Conservation (phyloP, 2,329 filamentous ascomycete genomes). For the Aureobasidium sp. region DNA sequence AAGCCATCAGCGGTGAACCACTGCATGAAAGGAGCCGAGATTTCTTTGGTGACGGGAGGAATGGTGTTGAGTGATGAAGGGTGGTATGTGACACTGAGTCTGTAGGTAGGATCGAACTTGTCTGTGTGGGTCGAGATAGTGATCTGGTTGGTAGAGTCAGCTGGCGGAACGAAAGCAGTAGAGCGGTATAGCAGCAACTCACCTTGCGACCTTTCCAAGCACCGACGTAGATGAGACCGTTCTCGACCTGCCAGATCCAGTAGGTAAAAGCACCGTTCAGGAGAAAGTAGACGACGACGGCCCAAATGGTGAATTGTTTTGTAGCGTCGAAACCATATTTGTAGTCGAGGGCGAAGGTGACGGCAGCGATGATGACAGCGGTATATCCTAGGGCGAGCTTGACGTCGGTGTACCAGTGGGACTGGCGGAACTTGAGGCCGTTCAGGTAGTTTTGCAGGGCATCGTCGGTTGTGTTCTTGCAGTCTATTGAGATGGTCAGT, state of each 20-base stretch:
- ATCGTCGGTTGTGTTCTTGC: slow-evolving; percentile 96
- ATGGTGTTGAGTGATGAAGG: slow-evolving; percentile 24
- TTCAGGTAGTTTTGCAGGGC: slow-evolving; percentile 90
- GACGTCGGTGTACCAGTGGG: slow-evolving; percentile 71
- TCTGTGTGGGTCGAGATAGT: slow-evolving; percentile 62
- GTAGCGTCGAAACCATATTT: slow-evolving; percentile 82
- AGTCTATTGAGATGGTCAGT: slow-evolving; percentile 49
- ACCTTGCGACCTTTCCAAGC: slow-evolving; percentile 60
- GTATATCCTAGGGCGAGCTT: slow-evolving; percentile 75
- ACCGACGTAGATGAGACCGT: slow-evolving; percentile 73
- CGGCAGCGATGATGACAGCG: slow-evolving; percentile 70
- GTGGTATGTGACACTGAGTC: slow-evolving; percentile 49
- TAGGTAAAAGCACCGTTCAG: slow-evolving; percentile 70
- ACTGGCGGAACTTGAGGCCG: slow-evolving; percentile 70
- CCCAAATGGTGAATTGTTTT: slow-evolving; percentile 69
- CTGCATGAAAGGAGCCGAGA: slow-evolving; percentile 58
- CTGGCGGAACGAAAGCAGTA: neutral
- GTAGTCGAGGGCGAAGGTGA: slow-evolving; percentile 87
- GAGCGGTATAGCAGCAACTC: slow-evolving; percentile 15
- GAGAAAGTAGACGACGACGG: slow-evolving; percentile 69
- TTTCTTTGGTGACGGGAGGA: slow-evolving; percentile 32
- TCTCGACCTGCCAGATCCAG: slow-evolving; percentile 82
- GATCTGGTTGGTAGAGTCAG: slow-evolving; percentile 44
- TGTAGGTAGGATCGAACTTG: slow-evolving; percentile 77
- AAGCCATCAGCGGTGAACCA: slow-evolving; percentile 69